Evolutionary conservation across 2,329 filamentous ascomycete species (phyloP).

Genomic region (Arthroderma uncinatum): DNA sequence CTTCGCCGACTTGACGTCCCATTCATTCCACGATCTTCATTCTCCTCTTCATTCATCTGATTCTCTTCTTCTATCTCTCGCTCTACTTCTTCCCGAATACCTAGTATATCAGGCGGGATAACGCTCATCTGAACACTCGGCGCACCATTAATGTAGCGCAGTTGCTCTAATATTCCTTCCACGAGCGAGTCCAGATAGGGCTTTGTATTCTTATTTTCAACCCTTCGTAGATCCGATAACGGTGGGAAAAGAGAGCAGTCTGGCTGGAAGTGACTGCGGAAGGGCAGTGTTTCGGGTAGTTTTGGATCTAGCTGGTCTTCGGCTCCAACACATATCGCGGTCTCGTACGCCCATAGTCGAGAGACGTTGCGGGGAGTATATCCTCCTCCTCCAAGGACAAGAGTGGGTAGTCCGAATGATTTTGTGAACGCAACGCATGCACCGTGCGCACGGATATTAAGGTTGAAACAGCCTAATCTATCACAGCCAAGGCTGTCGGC

Average conservation of each 20-base stretch:
- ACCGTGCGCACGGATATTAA: slow-evolving; percentile 89
- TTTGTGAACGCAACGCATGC: slow-evolving; percentile 87
- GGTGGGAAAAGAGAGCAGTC: slow-evolving; percentile 82
- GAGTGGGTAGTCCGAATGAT: slow-evolving; percentile 62
- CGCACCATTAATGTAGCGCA: slow-evolving; percentile 71
- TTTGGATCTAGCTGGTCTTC: slow-evolving; percentile 58
- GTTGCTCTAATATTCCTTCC: slow-evolving; percentile 67
- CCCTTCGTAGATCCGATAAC: slow-evolving; percentile 57
- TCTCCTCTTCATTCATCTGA: slow-evolving; percentile 28
- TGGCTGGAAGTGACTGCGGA: slow-evolving; percentile 77
- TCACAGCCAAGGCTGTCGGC: slow-evolving; percentile 92
- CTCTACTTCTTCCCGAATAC: slow-evolving; percentile 40
- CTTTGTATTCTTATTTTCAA: slow-evolving; percentile 67
- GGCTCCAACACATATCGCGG: slow-evolving; percentile 71
- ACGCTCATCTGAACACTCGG: slow-evolving; percentile 77
- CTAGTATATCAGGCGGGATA: slow-evolving; percentile 65
- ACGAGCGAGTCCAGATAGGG: slow-evolving; percentile 67
- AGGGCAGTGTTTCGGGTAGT: slow-evolving; percentile 70
- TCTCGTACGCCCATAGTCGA: slow-evolving; percentile 94
- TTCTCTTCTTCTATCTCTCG: slow-evolving; percentile 37
- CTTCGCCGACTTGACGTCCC: slow-evolving; percentile 20
- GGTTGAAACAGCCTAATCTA: slow-evolving; percentile 86
- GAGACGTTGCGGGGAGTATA: slow-evolving; percentile 96
- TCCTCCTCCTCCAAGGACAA: slow-evolving; percentile 87
- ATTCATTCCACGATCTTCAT: slow-evolving; percentile 27